Evolutionary conservation across 2,329 filamentous ascomycete genomes (phyloP).

Genomic region (Pyricularia grisea): DNA sequence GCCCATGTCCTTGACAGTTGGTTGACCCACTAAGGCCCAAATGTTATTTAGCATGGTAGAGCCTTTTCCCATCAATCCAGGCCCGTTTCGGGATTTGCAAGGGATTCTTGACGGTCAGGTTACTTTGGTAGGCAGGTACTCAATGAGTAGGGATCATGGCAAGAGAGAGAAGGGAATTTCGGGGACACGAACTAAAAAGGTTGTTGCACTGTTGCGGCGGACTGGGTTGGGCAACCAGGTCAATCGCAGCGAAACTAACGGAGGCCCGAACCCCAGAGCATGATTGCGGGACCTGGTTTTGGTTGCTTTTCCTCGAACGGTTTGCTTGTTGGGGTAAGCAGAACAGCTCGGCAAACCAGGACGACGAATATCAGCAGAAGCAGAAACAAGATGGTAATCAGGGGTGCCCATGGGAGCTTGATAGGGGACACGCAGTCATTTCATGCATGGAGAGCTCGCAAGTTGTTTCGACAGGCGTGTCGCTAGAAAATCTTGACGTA

Average conservation of each 20-base stretch:
- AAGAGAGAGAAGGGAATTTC: background rate
- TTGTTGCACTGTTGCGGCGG: background rate
- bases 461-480: background rate
- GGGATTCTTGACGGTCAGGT: background rate
- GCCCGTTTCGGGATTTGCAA: background rate
- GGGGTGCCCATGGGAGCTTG: background rate
- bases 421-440: background rate
- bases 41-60: background rate
- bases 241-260: background rate
- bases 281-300: conserved; percentile 1
- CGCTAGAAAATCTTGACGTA: background rate
- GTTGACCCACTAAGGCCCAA: background rate
- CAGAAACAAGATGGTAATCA: conserved; percentile 1
- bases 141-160: background rate
- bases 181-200: background rate
- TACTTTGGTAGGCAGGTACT: background rate
- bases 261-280: background rate
- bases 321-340: background rate
- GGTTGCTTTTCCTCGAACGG: background rate
- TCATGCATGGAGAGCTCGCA: background rate
- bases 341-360: background rate
- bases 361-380: conserved; percentile 3
- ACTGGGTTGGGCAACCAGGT: background rate
- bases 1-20: background rate
- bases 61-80: background rate